Base-by-base conservation (phyloP, 2,329 filamentous ascomycete species). In the Botrytis hyacinthi region DNA sequence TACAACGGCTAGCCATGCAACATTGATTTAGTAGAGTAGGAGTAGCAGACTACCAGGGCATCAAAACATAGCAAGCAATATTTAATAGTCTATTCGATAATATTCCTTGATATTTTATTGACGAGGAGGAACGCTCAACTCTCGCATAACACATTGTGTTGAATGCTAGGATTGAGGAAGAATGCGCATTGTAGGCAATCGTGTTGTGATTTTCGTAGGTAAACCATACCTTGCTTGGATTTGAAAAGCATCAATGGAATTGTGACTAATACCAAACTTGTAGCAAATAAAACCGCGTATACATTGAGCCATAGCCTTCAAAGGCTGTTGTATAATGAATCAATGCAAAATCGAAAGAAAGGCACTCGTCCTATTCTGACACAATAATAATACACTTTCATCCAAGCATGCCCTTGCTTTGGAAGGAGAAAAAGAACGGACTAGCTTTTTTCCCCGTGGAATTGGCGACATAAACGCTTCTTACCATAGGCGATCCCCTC, bases 401-500 rank as follows among this genome's bases (percentile, higher is more conserved):
- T 40, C 44, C 61, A 57, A 67, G 46, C 61, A 66, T 72, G 8
- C 40, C 62, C 40, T 72, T 57, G 70, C 35, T 48, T 57, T 67
- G 14, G 37, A 29, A n/a, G 48, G 48, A 66, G 35, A 54, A 40
- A 26, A 44, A 46, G 18, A 44, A 66, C 40, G 54, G 70, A 51
- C 61, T 26, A 72, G 48, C 29, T 46, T 57, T 20, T 60, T 72
- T 16, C 42, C 70, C 62, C 62, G 12, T 72, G 51, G 29, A 48
- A 68, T 68, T 57, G 62, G 35, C 40, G 40, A 59, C 62, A 65
- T 72, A 59, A 57, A 44, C 48, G 37, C 62, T 40, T 67, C 54
- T 65, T 40, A 37, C 54, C 35, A 69, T 69, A 69, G 32, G 46
- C n/a, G 40, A 65, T 16, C 51, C 51, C 51, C 14, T 54, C 51